Evolutionary conservation across 2,329 filamentous ascomycete species (phyloP), one percentile per base, ranked within the genome.

Genomic region (Pseudogymnoascus sp.): DNA sequence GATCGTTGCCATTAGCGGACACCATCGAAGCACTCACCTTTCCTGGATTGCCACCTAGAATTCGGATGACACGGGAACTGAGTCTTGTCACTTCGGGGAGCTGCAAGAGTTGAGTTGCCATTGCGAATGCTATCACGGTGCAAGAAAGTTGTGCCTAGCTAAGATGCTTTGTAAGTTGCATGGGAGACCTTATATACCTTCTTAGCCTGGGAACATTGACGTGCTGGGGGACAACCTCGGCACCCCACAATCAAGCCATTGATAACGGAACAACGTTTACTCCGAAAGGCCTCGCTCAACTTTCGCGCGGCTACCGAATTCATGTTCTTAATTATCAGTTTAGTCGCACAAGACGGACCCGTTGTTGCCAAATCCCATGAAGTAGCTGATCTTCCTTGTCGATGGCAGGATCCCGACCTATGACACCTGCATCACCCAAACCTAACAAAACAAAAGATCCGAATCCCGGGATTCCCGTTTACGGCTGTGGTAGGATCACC

Each of bases 31-130:
- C n/a, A 59, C 74, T 70, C 68, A 86, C 85, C 78, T 96, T 97
- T 71, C 89, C 85, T 11, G 94, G 93, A 74, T 99, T 99, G 7
- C 89, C 91, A 62, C 88, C 94, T 16, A 97, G 79, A 64, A 99
- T 89, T 61, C 94, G 84, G 65, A 96, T 87, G 47, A 92, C 88
- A 12, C 83, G 78, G 18, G 88, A 82, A 70, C 89, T 93, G 60
- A 97, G 79, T 63, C 88, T 85, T 74, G 93, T 86, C 58, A 96
- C 83, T 63, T 88, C 85, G 4, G 86, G 86, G 12, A 97, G 58
- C 2, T 62, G 64, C 5, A 69, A 60, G 14, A 71, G 62, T 61
- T 70, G 67, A 2, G 69, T 68, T 14, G 70, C 69, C 71, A 73
- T 72, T 62, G 22, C 16, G 18, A 12, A 50, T 54, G 28, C 47